These are phyloP conservation scores for Phalaenopsis aphrodite DNA, from an alignment of 106 monocot species.

Conservation along the genomic window DNA sequence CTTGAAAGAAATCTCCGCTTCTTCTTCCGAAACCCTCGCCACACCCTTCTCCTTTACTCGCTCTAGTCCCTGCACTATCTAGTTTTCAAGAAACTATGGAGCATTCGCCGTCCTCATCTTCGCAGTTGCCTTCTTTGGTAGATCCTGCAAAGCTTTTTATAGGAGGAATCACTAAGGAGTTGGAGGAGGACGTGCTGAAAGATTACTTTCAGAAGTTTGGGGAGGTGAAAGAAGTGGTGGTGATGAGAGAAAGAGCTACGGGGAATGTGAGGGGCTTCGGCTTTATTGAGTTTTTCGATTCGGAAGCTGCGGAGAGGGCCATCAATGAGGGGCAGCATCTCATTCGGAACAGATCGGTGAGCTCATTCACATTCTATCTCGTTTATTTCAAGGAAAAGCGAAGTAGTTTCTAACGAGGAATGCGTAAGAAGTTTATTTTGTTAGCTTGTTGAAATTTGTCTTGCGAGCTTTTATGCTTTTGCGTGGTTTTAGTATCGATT, in stretches of 20 bases:
- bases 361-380: not conserved
- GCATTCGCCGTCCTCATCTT: not conserved
- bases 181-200: constrained; percentile 45
- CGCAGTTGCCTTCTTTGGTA: not conserved
- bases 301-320: constrained; percentile 36
- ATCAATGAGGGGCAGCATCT: constrained; percentile 28
- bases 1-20: not conserved
- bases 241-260: constrained; percentile 43
- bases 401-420: not conserved
- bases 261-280: constrained; percentile 64
- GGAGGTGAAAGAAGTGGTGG: constrained; percentile 50
- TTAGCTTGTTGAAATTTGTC: no score
- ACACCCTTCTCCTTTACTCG: not conserved
- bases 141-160: constrained; percentile 52
- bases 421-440: not conserved
- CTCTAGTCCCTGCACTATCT: not conserved
- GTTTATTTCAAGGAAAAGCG: not conserved
- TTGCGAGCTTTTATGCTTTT: not conserved
- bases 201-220: constrained; percentile 58
- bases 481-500: not conserved
- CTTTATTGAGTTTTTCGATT: constrained; percentile 53
- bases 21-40: constrained; percentile 2
- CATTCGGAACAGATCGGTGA: constrained; percentile 18
- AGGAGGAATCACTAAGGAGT: constrained; percentile 57
- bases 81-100: not conserved